A percentile compares a stretch with the other conserved stretches of the same genome.
phyloP scores from a whole-genome alignment of 2,329 filamentous ascomycete species.

The Boeremia exigua region DNA sequence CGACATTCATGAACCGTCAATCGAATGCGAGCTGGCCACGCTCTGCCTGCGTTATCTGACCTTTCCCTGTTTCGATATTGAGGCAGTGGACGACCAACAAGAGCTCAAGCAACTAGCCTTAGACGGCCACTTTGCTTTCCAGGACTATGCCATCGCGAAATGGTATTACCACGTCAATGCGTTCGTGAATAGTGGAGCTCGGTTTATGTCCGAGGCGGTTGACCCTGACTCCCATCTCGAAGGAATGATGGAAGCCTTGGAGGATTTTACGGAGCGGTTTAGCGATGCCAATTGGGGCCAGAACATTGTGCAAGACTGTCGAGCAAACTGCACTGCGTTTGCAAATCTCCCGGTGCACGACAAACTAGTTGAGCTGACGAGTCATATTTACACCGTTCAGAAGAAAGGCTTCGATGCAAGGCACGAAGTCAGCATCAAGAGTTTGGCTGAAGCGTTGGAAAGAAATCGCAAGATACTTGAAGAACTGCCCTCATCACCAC shows the following conservation, averaged over 20 bases:
- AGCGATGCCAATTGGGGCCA: slow-evolving; percentile 25
- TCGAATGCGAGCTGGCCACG: slow-evolving; percentile 29
- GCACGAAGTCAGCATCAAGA: slow-evolving; percentile 40
- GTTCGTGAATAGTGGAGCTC: slow-evolving; percentile 26
- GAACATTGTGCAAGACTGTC: slow-evolving; percentile 21
- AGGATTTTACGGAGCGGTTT: slow-evolving; percentile 29
- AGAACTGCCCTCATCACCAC: slow-evolving; percentile 8
- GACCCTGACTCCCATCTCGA: slow-evolving; percentile 10
- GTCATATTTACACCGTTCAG: slow-evolving; percentile 40
- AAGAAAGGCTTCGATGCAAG: slow-evolving; percentile 38
- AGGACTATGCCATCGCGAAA: slow-evolving; percentile 40
- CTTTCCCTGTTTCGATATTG: slow-evolving; percentile 27
- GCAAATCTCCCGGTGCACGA: slow-evolving; percentile 25
- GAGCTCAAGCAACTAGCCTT: slow-evolving; percentile 21
- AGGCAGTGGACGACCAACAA: slow-evolving; percentile 15
- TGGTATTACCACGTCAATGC: slow-evolving; percentile 40
- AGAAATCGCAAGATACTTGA: slow-evolving; percentile 43
- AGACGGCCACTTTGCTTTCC: slow-evolving; percentile 32
- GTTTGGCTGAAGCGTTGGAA: slow-evolving; percentile 31
- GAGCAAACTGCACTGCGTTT: slow-evolving; percentile 20
- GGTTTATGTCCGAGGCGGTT: slow-evolving; percentile 21
- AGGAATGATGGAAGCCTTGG: slow-evolving; percentile 20
- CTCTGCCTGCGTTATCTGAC: slow-evolving; percentile 35
- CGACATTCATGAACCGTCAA: slow-evolving; percentile 20
- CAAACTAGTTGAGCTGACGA: slow-evolving; percentile 32